These are phyloP conservation scores for Priceomyces medius DNA, from an alignment of 805 yeast genomes.

Conservation along the genomic window DNA sequence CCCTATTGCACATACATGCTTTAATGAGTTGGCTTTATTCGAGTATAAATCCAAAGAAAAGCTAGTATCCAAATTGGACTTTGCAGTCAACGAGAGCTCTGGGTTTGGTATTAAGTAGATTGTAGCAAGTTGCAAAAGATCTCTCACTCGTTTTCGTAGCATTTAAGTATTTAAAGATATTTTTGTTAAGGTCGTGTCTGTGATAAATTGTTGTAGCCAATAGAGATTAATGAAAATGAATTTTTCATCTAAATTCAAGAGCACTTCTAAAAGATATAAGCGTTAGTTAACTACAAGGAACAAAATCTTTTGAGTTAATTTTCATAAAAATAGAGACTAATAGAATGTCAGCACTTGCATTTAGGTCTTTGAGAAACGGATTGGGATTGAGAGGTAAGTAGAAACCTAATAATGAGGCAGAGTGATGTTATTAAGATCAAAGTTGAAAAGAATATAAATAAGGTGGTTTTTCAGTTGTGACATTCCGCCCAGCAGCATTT, in stretches of 20 bases:
- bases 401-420: neutral
- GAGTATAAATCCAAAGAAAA: conserved; percentile 59
- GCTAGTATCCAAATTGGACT: conserved; percentile 54
- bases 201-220: conserved; percentile 9
- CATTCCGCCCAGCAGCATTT: neutral
- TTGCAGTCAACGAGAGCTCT: conserved; percentile 75
- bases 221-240: conserved; percentile 10
- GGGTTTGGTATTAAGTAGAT: conserved; percentile 77
- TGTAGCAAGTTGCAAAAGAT: neutral
- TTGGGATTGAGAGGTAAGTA: conserved; percentile 42
- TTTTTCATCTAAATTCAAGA: conserved; percentile 4
- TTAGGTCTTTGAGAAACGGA: conserved; percentile 45
- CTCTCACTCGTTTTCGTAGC: neutral
- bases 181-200: neutral
- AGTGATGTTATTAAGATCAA: neutral
- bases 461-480: neutral
- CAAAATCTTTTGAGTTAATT: neutral
- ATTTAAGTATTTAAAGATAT: neutral
- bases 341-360: conserved; percentile 40
- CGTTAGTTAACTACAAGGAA: conserved; percentile 2
- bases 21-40: conserved; percentile 81
- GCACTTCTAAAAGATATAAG: neutral
- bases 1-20: conserved; percentile 92
- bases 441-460: neutral
- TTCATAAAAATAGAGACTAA: conserved; percentile 2